A percentile compares a stretch with the other conserved stretches of the same genome.
phyloP scores from a whole-genome alignment of 2,329 filamentous ascomycete species.

The Polytolypa hystricis region DNA sequence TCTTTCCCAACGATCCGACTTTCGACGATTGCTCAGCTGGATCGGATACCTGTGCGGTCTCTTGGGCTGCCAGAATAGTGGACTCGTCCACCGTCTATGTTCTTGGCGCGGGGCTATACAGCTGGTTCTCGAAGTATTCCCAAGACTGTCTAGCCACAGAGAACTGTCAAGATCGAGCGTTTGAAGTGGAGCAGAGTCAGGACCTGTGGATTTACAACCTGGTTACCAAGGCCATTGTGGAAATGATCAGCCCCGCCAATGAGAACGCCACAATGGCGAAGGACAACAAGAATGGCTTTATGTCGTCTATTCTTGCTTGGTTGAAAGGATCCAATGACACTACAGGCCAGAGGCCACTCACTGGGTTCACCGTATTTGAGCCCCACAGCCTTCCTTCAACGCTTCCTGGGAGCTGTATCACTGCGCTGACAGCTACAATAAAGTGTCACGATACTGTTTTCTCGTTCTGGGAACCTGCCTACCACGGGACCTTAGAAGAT shows the following conservation, averaged over 20 bases:
- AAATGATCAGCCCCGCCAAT: conserved; percentile 13
- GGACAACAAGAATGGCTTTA: conserved; percentile 14
- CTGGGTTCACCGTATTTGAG: no score
- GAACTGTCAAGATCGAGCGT: conserved; percentile 1
- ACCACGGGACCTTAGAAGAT: no score
- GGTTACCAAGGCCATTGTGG: conserved; percentile 13
- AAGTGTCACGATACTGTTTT: no score
- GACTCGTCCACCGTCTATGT: conserved; percentile 2
- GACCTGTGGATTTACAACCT: conserved; percentile 17
- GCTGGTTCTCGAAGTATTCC: conserved; percentile 2
- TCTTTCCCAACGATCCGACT: background rate
- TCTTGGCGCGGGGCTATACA: conserved; percentile 1
- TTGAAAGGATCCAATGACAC: conserved; percentile 7
- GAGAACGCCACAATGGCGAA: conserved; percentile 9
- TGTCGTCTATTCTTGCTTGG: conserved; percentile 16
- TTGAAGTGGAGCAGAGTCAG: conserved; percentile 13
- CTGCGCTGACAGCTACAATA: no score
- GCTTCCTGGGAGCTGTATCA: no score
- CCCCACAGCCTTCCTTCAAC: no score
- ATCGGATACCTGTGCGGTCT: background rate
- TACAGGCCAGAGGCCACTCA: conserved; percentile 6
- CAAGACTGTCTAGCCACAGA: no score
- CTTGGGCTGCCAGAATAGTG: conserved; percentile 1
- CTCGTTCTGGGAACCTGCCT: no score
- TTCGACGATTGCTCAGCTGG: background rate